Base-by-base conservation (phyloP, 2,329 filamentous ascomycete genomes). In the Phialemoniopsis sp. region DNA sequence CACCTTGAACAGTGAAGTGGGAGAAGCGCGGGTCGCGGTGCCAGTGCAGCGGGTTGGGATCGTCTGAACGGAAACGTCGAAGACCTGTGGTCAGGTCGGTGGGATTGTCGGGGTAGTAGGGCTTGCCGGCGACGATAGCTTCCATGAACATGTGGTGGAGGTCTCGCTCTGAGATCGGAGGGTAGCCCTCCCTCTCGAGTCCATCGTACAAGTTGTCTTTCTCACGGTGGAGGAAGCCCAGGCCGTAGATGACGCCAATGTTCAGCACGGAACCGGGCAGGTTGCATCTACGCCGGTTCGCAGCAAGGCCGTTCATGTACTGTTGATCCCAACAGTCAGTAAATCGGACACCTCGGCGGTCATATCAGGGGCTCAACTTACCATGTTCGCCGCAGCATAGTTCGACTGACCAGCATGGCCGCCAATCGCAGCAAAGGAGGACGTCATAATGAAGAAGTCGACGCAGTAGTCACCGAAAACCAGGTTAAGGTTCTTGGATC, bases 141-240 rank as follows among this genome's bases (percentile, higher is more conserved):
- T 77, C 71, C 8, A 73, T 59, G 43, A 77, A 71, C 56, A 72
- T 64, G 45, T 72, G 66, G 45, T 75, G 70, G 13, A 76, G 49
- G 38, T 75, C 70, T 4, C 62, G 58, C 51, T 77, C 73, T 3
- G 72, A 72, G 12, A 76, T 60, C 29, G 66, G 66, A 39, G 63
- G 65, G 40, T 70, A 70, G 6, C 66, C 64, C 12, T 70, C 65
- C 4, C 63, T 52, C 54, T 66, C 63, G 0, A 70, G 57, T 2
- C 62, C 61, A 1, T 47, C 46, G 41, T 70, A 70, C 3, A 68
- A 46, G 10, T 60, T 46, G 2, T 54, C 53, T 46, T 61, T 60
- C 46, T 69, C 64, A 13, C 66, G 62, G 29, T 66, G 60, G 13
- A 69, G 47, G 41, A 69, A 62, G 1, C 66, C 67, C 1, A 70